phyloP scores from a whole-genome alignment of 78 protist species.

The Polysphondylium violaceum region DNA sequence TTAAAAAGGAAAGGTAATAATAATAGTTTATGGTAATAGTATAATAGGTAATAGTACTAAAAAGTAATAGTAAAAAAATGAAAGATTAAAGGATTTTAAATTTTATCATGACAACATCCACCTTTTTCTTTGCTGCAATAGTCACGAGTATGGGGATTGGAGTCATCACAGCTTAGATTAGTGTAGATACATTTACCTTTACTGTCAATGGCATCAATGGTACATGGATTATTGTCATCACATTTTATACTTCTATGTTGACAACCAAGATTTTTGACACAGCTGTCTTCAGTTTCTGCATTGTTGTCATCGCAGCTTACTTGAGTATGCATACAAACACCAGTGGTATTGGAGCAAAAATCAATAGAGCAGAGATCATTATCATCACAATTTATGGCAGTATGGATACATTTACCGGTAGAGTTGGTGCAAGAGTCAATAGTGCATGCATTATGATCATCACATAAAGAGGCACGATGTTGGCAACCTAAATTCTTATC shows the following conservation, averaged over 20 bases:
- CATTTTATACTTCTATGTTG: neutral
- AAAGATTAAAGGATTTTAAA: too few species aligned
- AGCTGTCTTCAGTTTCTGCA: conserved; percentile 6
- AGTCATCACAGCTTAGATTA: conserved; percentile 10
- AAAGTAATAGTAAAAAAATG: too few species aligned
- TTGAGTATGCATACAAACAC: conserved; percentile 7
- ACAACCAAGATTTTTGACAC: too few species aligned
- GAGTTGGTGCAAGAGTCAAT: neutral
- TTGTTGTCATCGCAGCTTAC: conserved; percentile 32
- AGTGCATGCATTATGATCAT: conserved; percentile 8
- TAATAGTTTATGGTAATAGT: too few species aligned
- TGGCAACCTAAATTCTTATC: conserved; percentile 11
- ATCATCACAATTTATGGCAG: conserved; percentile 44
- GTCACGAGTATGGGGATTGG: conserved; percentile 12
- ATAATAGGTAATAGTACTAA: too few species aligned
- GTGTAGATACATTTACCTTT: neutral
- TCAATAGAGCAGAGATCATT: conserved; percentile 26
- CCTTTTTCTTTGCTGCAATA: neutral
- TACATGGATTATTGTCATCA: conserved; percentile 55
- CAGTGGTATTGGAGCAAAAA: too few species aligned
- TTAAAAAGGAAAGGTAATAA: too few species aligned
- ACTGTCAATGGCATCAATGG: conserved; percentile 13
- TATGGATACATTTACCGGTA: neutral
- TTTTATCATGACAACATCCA: neutral
- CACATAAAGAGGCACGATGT: neutral